Evolutionary conservation across 2,329 filamentous ascomycete genomes (phyloP), one percentile per base, ranked within the genome.

Genomic region (Penicillium sp.): DNA sequence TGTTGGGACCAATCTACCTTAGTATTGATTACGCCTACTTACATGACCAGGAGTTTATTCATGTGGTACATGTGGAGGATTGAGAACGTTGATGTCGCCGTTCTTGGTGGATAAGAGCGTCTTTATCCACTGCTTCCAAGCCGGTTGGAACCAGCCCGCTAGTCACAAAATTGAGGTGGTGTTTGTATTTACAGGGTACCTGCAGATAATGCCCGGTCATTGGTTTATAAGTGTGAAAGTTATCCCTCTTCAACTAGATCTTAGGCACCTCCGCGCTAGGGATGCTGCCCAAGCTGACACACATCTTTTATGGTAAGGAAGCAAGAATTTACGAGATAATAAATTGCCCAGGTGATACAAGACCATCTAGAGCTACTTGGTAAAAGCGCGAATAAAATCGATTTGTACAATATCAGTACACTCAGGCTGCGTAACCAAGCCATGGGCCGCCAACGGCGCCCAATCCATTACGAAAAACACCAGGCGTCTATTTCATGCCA

Each of bases 41-140:
- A 69, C 57, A 43, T 43, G 4, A 2, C 31, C 52, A 87, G 92
- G 68, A 94, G 88, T 65, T 71, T 97, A 42, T 96, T 96, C 68
- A 97, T 97, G 92, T 97, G 92, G 92, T 96, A 96, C 71, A 96
- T 96, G 90, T 97, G 93, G 92, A 81, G 88, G 55, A 86, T 93
- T 10, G 89, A 88, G 69, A 86, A 91, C 68, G 91, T 91, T 4
- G 89, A 95, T 72, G 76, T 92, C 21, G 75, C 76, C 24, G 81
- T 81, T 42, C 67, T 85, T 60, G 65, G 62, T 52, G 52, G 58
- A 7, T 51, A 21, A 22, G 32, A 38, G 21, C 4, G 8, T 27
- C 5, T 27, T 27, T 1, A 27, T 27, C 8, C 8, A 27, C 24
- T 27, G 4, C 24, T 8, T 27, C 5, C 24, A 5, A 27, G 24